Conservation (phyloP, 2,329 filamentous ascomycete species). For the Bimuria novae-zelandiae region DNA sequence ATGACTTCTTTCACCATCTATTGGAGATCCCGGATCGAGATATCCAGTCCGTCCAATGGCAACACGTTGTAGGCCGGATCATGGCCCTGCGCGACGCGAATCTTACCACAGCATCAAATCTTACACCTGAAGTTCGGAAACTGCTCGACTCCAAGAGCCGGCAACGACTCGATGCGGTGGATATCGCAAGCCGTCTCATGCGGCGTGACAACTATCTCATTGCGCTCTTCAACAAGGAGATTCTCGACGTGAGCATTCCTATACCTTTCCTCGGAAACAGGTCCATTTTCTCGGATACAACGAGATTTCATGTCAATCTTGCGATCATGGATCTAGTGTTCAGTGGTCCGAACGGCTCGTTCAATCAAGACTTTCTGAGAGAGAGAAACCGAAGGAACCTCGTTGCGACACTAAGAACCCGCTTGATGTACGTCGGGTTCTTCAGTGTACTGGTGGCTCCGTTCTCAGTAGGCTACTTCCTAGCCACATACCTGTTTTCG, state of each 20-base stretch:
- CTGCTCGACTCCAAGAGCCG: slow-evolving; percentile 84
- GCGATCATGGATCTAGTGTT: slow-evolving; percentile 95
- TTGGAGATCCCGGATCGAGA: slow-evolving; percentile 83
- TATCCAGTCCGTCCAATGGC: slow-evolving; percentile 94
- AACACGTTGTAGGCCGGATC: slow-evolving; percentile 82
- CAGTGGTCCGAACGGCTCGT: slow-evolving; percentile 77
- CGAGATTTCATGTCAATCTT: slow-evolving; percentile 90
- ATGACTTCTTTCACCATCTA: slow-evolving; percentile 83
- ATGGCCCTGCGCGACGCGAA: slow-evolving; percentile 86
- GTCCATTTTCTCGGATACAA: slow-evolving; percentile 83
- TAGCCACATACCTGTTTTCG: slow-evolving; percentile 89
- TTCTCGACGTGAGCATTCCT: slow-evolving; percentile 83
- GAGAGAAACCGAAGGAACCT: slow-evolving; percentile 78
- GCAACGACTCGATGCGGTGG: slow-evolving; percentile 91
- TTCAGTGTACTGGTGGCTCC: slow-evolving; percentile 87
- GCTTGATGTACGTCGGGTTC: slow-evolving; percentile 81
- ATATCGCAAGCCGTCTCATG: slow-evolving; percentile 97
- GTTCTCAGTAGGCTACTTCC: slow-evolving; percentile 81
- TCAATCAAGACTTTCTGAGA: slow-evolving; percentile 83
- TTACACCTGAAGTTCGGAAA: slow-evolving; percentile 62
- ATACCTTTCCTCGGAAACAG: slow-evolving; percentile 80
- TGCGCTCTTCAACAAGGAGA: slow-evolving; percentile 95
- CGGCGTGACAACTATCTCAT: slow-evolving; percentile 96
- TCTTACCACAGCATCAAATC: slow-evolving; percentile 72
- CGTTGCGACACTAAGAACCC: slow-evolving; percentile 74